These are phyloP conservation scores for Neurospora sp. DNA, from an alignment of 495 filamentous ascomycete genomes.

Conservation along the genomic window DNA sequence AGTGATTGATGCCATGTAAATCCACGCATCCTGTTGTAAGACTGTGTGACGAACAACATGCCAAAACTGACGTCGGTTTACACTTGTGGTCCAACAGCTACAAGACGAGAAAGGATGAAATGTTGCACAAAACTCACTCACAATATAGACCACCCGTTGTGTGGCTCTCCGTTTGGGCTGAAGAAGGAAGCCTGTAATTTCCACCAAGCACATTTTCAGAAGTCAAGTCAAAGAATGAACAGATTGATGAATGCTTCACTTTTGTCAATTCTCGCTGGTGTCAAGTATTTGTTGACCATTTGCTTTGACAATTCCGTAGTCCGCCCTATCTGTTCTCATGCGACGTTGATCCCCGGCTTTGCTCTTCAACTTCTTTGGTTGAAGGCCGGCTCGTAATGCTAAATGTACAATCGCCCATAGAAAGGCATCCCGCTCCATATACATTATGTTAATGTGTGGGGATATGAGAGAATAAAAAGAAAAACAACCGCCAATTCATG, in stretches of 20 bases:
- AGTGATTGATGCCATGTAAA: not conserved
- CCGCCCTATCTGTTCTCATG: not conserved
- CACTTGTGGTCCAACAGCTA: not conserved
- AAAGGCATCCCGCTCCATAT: conserved; percentile 9
- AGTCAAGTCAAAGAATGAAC: not conserved
- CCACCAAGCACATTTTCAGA: not conserved
- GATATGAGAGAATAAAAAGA: not conserved
- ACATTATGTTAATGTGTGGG: conserved; percentile 3
- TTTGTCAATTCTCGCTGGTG: not conserved
- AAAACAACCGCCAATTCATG: not conserved
- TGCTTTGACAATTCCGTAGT: not conserved
- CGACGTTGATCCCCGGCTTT: not conserved
- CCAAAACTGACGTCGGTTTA: not conserved
- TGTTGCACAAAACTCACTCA: not conserved
- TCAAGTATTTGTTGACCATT: not conserved
- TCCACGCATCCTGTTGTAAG: not conserved
- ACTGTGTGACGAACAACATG: not conserved
- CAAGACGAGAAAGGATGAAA: not conserved
- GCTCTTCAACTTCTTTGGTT: not conserved
- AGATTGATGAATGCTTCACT: not conserved
- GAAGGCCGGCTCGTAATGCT: not conserved
- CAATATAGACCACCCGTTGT: not conserved
- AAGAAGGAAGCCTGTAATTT: not conserved
- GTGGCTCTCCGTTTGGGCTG: not conserved
- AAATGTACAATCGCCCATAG: not conserved